Evolutionary conservation across 768 basidiomycete species (phyloP).

Genomic region (Agrocybe praecox): DNA sequence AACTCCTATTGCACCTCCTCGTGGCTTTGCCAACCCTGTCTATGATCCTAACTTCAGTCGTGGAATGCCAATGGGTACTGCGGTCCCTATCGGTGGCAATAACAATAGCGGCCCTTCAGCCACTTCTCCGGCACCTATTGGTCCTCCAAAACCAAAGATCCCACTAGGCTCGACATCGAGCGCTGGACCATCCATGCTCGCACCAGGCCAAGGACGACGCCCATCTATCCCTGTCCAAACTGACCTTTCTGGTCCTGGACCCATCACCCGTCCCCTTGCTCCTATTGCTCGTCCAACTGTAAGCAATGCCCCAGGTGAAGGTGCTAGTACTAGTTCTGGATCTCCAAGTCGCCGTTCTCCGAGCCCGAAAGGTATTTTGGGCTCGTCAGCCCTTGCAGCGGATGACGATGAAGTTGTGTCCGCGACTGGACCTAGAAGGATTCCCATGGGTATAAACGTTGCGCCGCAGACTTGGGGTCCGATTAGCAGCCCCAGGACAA

Average conservation of each 20-base stretch:
- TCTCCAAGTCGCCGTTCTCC: slow-evolving; percentile 53
- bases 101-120: slow-evolving; percentile 24
- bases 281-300: slow-evolving; percentile 70
- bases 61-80: slow-evolving; percentile 34
- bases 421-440: slow-evolving; percentile 43
- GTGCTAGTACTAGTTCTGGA: slow-evolving; percentile 64
- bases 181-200: slow-evolving; percentile 36
- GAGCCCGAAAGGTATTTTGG: slow-evolving; percentile 67
- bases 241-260: slow-evolving; percentile 48
- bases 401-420: slow-evolving; percentile 81
- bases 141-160: slow-evolving; percentile 51
- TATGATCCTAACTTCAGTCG: slow-evolving; percentile 59
- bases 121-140: slow-evolving; percentile 49
- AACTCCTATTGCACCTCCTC: slow-evolving; percentile 51
- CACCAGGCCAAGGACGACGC: slow-evolving; percentile 52
- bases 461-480: slow-evolving; percentile 30
- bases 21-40: slow-evolving; percentile 51
- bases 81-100: slow-evolving; percentile 17
- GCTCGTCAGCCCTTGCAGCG: slow-evolving; percentile 76
- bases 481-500: slow-evolving; percentile 54
- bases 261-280: slow-evolving; percentile 53
- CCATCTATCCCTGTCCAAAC: slow-evolving; percentile 34
- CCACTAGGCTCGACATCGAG: slow-evolving; percentile 37
- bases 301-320: slow-evolving; percentile 24
- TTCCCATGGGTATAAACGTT: slow-evolving; percentile 16